These are phyloP conservation scores for Yamadazyma dendronema DNA, from an alignment of 1,139 yeast species.

Conservation along the genomic window DNA sequence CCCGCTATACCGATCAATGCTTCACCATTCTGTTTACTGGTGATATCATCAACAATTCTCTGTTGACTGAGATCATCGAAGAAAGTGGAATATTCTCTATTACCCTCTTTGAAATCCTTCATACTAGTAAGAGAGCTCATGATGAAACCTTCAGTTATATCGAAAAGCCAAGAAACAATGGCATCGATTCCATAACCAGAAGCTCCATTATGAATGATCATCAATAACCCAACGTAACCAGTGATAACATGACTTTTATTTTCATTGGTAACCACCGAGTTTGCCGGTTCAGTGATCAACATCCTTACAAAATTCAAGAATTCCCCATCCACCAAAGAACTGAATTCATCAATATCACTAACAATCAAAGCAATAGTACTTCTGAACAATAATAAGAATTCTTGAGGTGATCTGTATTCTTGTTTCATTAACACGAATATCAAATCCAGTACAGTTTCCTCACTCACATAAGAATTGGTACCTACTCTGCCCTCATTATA, in stretches of 20 bases:
- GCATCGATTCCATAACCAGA: slow-evolving; percentile 53
- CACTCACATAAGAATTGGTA: slow-evolving; percentile 33
- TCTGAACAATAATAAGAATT: slow-evolving; percentile 42
- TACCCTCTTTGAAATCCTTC: slow-evolving; percentile 37
- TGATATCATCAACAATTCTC: slow-evolving; percentile 36
- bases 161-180: slow-evolving; percentile 41
- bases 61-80: slow-evolving; percentile 41
- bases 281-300: slow-evolving; percentile 36
- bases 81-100: slow-evolving; percentile 44
- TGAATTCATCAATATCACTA: slow-evolving; percentile 53
- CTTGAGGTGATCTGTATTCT: slow-evolving; percentile 41
- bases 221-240: slow-evolving; percentile 45
- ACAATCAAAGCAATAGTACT: slow-evolving; percentile 43
- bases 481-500: slow-evolving; percentile 39
- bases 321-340: slow-evolving; percentile 42
- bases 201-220: slow-evolving; percentile 47
- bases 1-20: slow-evolving; percentile 42
- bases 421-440: slow-evolving; percentile 30
- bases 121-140: slow-evolving; percentile 34
- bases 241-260: slow-evolving; percentile 41
- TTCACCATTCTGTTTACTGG: slow-evolving; percentile 31
- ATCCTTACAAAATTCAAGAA: slow-evolving; percentile 33
- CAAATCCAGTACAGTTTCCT: slow-evolving; percentile 34
- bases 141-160: slow-evolving; percentile 45
- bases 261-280: slow-evolving; percentile 32